These are phyloP conservation scores for Coccomyxa sp. DNA, from an alignment of 139 green algal genomes.

Conservation along the genomic window DNA sequence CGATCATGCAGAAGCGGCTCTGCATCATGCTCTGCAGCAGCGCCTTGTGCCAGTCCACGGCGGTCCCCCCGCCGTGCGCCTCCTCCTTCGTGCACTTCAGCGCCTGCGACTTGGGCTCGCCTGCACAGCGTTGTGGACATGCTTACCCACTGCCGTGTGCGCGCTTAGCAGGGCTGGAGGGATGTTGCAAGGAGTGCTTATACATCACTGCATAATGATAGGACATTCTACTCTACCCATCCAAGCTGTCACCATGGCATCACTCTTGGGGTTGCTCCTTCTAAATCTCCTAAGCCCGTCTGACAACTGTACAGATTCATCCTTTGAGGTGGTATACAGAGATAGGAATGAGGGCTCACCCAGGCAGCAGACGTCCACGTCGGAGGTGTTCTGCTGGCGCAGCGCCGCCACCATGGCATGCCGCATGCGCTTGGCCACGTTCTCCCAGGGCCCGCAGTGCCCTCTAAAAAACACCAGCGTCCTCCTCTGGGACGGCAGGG, in stretches of 20 bases:
- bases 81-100: conserved; percentile 1
- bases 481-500: not conserved
- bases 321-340: not conserved
- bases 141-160: too few species aligned
- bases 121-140: not conserved
- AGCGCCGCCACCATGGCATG: not conserved
- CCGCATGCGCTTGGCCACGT: not conserved
- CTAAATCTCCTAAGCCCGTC: too few species aligned
- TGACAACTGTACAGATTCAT: not conserved
- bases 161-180: too few species aligned
- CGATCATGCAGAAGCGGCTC: not conserved
- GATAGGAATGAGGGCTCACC: not conserved
- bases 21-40: not conserved
- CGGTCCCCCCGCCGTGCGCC: not conserved
- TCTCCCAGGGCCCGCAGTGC: not conserved
- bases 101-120: not conserved
- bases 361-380: not conserved
- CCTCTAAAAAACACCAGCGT: not conserved
- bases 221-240: too few species aligned
- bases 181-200: too few species aligned
- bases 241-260: too few species aligned
- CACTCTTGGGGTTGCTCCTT: too few species aligned
- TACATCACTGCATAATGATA: too few species aligned
- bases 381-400: not conserved
- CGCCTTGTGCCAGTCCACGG: not conserved